A percentile compares a stretch with the other conserved stretches of the same genome.
These are phyloP conservation scores for Trichoderma cornu-damae DNA, from an alignment of 2,329 filamentous ascomycete species.

Conservation along the genomic window DNA sequence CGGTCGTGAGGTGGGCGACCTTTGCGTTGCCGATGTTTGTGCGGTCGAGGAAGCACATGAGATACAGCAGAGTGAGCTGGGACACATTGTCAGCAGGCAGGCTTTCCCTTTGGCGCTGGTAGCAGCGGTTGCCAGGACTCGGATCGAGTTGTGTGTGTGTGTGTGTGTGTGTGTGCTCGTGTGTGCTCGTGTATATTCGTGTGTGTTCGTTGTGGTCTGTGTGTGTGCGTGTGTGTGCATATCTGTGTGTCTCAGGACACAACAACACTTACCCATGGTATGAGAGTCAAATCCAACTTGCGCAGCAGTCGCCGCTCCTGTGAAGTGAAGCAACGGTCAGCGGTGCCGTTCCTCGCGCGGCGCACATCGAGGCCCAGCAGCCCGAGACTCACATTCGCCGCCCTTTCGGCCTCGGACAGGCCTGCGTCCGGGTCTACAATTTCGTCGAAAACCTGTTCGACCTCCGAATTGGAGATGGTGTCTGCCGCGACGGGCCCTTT, in stretches of 20 bases:
- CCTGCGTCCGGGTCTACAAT: slow-evolving; percentile 51
- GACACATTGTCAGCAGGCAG: slow-evolving; percentile 5
- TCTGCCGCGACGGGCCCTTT: slow-evolving; percentile 28
- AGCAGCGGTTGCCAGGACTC: neutral
- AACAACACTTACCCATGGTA: slow-evolving; percentile 48
- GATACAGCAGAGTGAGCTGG: slow-evolving; percentile 63
- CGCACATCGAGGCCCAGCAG: neutral
- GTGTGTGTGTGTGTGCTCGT: too few relatives aligned
- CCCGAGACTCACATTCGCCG: slow-evolving; percentile 49
- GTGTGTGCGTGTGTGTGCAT: too few relatives aligned
- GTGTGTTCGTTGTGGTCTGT: too few relatives aligned
- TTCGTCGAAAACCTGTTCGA: slow-evolving; percentile 30
- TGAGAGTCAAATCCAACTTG: slow-evolving; percentile 56
- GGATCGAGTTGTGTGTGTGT: neutral
- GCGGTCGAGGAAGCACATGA: slow-evolving; percentile 68
- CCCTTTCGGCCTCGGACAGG: slow-evolving; percentile 57
- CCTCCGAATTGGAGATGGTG: slow-evolving; percentile 29
- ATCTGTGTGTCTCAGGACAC: neutral
- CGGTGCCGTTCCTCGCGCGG: neutral
- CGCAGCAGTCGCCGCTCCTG: slow-evolving; percentile 59
- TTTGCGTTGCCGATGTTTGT: slow-evolving; percentile 74
- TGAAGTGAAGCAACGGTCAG: slow-evolving; percentile 1
- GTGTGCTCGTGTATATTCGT: too few relatives aligned
- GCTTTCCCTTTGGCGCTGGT: neutral
- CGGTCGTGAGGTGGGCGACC: slow-evolving; percentile 44